These are phyloP conservation scores for Aspergillus terreus DNA, from an alignment of 2,329 filamentous ascomycete species.

Conservation along the genomic window DNA sequence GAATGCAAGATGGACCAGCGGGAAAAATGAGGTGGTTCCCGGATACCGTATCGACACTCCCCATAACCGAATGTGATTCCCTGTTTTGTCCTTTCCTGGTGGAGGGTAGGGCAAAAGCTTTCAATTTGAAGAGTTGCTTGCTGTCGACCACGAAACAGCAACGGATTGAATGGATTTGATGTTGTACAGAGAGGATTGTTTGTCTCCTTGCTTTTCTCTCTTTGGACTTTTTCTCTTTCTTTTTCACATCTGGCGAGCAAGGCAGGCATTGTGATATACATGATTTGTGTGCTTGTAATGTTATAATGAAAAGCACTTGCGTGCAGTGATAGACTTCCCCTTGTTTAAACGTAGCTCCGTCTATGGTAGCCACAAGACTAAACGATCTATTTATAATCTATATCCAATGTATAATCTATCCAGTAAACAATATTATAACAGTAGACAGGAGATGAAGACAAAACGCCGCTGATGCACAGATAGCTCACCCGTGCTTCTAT, in stretches of 20 bases:
- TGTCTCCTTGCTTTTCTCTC: slow-evolving; percentile 2
- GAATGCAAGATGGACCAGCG: too few species aligned
- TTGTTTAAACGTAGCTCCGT: background rate
- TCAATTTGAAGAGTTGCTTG: background rate
- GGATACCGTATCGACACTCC: background rate
- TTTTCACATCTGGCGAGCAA: slow-evolving; percentile 10
- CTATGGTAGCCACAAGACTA: too few species aligned
- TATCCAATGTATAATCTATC: background rate
- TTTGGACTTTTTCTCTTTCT: slow-evolving; percentile 9
- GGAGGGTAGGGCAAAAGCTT: background rate
- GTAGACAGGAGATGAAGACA: background rate
- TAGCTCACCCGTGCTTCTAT: slow-evolving; percentile 7
- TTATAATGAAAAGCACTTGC: slow-evolving; percentile 10
- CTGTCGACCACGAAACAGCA: slow-evolving; percentile 1
- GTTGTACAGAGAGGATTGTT: slow-evolving; percentile 20
- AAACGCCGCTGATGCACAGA: slow-evolving; percentile 6
- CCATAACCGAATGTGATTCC: background rate
- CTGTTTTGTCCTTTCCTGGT: background rate
- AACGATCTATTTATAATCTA: background rate
- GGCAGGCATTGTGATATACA: slow-evolving; percentile 14
- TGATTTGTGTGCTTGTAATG: slow-evolving; percentile 6
- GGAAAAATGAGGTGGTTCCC: background rate
- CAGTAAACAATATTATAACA: background rate
- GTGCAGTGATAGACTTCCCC: background rate
- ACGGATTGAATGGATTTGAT: slow-evolving; percentile 17